Evolutionary conservation across 2,329 filamentous ascomycete species (phyloP).

Genomic region (Fusarium verticillioides): DNA sequence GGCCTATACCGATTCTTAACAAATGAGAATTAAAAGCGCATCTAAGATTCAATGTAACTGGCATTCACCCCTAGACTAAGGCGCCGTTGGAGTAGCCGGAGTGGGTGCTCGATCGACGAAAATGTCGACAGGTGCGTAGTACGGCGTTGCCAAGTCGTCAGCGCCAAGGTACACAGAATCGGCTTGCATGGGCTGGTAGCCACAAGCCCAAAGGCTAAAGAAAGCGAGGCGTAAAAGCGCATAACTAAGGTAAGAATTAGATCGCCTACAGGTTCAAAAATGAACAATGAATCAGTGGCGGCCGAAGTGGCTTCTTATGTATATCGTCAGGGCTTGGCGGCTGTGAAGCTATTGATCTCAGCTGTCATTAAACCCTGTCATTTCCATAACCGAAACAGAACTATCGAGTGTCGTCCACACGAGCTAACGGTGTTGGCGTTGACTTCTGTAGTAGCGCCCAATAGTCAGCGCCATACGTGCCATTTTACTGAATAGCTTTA

Average conservation of each 20-base stretch:
- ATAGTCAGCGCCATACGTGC: neutral
- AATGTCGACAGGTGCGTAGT: neutral
- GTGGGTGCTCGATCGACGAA: neutral
- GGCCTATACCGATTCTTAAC: too few species aligned
- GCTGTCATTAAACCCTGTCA: neutral
- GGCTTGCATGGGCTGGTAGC: neutral
- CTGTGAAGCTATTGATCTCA: neutral
- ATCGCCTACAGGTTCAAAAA: neutral
- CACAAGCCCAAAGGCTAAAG: neutral
- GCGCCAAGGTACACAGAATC: neutral
- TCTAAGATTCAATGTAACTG: fast-evolving
- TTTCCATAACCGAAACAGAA: neutral
- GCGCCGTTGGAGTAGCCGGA: neutral
- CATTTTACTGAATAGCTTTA: neutral
- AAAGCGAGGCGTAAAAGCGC: neutral
- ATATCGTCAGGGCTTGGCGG: neutral
- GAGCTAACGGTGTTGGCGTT: neutral
- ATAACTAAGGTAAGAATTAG: neutral
- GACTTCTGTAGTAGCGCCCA: neutral
- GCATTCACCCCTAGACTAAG: neutral
- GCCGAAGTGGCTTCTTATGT: neutral
- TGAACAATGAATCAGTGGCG: neutral
- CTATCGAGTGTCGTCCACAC: neutral
- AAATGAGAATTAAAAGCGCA: fast-evolving
- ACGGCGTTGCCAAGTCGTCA: fast-evolving